Percentiles rank a stretch among this genome's conserved stretches.
Evolutionary conservation across 2,329 filamentous ascomycete genomes (phyloP).

Genomic region (Pezicula neosporulosa): DNA sequence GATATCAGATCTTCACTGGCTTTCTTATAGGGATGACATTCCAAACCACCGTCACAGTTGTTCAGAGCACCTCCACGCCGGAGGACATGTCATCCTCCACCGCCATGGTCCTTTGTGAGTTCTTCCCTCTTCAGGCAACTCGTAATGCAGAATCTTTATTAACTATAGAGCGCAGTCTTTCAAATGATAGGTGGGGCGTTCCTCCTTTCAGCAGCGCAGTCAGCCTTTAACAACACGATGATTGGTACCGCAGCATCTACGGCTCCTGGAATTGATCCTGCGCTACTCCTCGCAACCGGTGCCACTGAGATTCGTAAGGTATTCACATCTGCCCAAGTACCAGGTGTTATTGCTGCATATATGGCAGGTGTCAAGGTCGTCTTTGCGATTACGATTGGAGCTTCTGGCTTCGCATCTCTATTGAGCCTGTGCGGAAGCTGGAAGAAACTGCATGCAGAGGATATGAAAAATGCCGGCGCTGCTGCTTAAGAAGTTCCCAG

Average conservation of each 20-base stretch:
- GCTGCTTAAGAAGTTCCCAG: slow-evolving; percentile 1
- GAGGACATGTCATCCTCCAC: slow-evolving; percentile 6
- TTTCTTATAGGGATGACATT: slow-evolving; percentile 37
- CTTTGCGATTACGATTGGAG: slow-evolving; percentile 49
- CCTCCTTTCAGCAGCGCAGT: slow-evolving; percentile 41
- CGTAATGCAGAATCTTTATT: background rate
- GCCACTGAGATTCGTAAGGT: slow-evolving; percentile 51
- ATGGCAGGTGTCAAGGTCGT: slow-evolving; percentile 59
- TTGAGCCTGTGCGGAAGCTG: slow-evolving; percentile 1
- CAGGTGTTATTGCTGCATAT: slow-evolving; percentile 54
- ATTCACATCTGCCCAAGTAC: slow-evolving; percentile 43
- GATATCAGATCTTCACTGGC: slow-evolving; percentile 50
- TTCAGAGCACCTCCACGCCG: slow-evolving; percentile 25
- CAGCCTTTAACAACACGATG: slow-evolving; percentile 41
- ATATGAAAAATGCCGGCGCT: background rate
- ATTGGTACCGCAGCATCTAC: slow-evolving; percentile 28
- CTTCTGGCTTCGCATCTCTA: background rate
- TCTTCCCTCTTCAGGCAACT: background rate
- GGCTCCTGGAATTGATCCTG: slow-evolving; percentile 33
- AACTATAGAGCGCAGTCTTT: slow-evolving; percentile 37
- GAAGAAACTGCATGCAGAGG: slow-evolving; percentile 1
- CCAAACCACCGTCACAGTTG: slow-evolving; percentile 44
- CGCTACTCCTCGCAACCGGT: slow-evolving; percentile 36
- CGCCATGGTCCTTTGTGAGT: slow-evolving; percentile 6
- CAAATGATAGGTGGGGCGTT: slow-evolving; percentile 46